Evolutionary conservation across 495 filamentous ascomycete species (phyloP), one percentile per base, ranked within the genome.

Genomic region (Podospora comata): DNA sequence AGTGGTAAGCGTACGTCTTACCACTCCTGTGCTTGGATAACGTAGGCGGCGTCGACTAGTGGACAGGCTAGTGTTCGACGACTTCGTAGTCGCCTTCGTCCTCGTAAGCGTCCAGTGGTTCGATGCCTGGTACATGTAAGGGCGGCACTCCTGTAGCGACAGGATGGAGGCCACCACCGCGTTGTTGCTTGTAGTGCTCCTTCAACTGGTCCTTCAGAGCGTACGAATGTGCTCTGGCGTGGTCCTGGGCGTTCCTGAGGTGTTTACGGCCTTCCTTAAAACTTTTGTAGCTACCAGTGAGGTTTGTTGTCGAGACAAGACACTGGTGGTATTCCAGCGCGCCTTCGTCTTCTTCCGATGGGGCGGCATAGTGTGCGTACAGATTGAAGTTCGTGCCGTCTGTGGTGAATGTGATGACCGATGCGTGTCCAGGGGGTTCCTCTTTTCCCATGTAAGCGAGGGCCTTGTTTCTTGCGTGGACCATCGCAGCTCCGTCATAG

Each of bases 311-410:
- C 59, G 55, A 9, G 65, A 72, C 44, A 26, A 16, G 75, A 59
- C 67, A 75, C 65, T 77, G 75, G 68, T 78, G 78, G 55, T 79
- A 78, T 60, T 78, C 66, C 26, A 79, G 62, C 60, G 62, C 67
- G 63, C 70, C 73, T 13, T 73, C 71, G 19, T 20, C 19, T 20
- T 20, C 19, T 11, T 73, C 67, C 1, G 73, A 34, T 44, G n/a
- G 58, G 18, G 77, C 58, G 9, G 73, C 75, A 65, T 78, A 77
- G 60, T 79, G 75, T 27, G 78, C 73, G n/a, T 54, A 78, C 28
- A 80, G 68, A 64, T 74, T 74, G 68, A 80, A 30, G 20, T 57
- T 69, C 4, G 61, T 76, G 54, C 78, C 75, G 44, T 80, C 70
- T n/a, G 74, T 75, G 62, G 73, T 75, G 64, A 79, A 80, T 16